phyloP scores from a whole-genome alignment of 345 rosid species.

The Salix arbutifolia region DNA sequence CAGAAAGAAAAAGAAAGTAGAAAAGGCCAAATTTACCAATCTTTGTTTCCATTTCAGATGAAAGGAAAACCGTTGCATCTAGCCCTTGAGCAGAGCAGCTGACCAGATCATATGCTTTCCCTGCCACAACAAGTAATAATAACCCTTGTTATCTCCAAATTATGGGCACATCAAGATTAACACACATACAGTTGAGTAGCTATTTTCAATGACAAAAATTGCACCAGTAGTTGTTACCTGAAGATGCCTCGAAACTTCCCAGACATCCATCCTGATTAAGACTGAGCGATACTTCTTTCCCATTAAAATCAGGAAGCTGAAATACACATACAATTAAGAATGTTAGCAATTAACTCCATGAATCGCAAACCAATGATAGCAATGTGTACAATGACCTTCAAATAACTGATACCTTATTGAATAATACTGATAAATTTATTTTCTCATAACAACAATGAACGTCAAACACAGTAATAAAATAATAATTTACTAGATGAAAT shows the following conservation, averaged over 20 bases:
- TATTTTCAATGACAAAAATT: background rate
- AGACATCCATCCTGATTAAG: constrained; percentile 45
- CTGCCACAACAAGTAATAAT: constrained; percentile 30
- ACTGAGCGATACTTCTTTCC: constrained; percentile 42
- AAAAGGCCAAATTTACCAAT: constrained; percentile 25
- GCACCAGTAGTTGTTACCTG: constrained; percentile 33
- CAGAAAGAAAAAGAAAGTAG: background rate
- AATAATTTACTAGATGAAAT: too few species aligned
- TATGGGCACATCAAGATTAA: background rate
- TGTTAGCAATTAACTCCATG: too few species aligned
- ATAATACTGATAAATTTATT: too few species aligned
- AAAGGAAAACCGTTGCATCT: constrained; percentile 50
- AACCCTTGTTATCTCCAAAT: background rate
- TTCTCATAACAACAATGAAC: too few species aligned
- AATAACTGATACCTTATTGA: too few species aligned
- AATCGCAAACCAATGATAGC: background rate
- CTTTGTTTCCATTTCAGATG: constrained; percentile 46
- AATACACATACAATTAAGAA: background rate
- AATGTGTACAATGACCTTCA: background rate
- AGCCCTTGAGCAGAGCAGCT: constrained; percentile 47
- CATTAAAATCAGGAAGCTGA: constrained; percentile 63
- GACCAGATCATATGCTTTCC: constrained; percentile 53
- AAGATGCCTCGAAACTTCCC: constrained; percentile 54
- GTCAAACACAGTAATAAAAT: too few species aligned
- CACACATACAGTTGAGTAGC: background rate